phyloP scores from a whole-genome alignment of 2,329 filamentous ascomycete genomes.

The Fonsecaea nubica region DNA sequence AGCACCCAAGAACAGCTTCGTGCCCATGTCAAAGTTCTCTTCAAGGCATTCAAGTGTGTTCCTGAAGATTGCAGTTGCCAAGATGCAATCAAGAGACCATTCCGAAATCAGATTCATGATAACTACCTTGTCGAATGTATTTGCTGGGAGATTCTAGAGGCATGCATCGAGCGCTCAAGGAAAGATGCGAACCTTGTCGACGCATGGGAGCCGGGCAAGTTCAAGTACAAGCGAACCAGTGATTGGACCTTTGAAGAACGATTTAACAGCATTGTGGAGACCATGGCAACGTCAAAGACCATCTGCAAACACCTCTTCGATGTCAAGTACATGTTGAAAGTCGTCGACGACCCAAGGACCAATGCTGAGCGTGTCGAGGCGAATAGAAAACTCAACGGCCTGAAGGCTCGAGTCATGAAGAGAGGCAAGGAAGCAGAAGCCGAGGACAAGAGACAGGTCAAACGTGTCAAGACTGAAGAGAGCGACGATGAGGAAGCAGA shows the following conservation, averaged over 20 bases:
- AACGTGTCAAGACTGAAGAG: slow-evolving; percentile 21
- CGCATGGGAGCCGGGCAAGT: slow-evolving; percentile 39
- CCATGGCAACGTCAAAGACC: slow-evolving; percentile 44
- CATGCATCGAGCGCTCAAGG: slow-evolving; percentile 41
- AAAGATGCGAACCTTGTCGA: slow-evolving; percentile 39
- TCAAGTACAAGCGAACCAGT: slow-evolving; percentile 32
- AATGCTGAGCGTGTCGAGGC: slow-evolving; percentile 43
- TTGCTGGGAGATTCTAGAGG: slow-evolving; percentile 46
- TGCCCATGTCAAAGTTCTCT: slow-evolving; percentile 43
- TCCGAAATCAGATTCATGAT: slow-evolving; percentile 41
- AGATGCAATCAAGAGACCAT: slow-evolving; percentile 44
- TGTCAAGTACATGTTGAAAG: slow-evolving; percentile 43
- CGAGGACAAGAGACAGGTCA: slow-evolving; percentile 22
- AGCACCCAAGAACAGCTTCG: slow-evolving; percentile 33
- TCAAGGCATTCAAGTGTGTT: slow-evolving; percentile 45
- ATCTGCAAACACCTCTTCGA: slow-evolving; percentile 51
- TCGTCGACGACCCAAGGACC: slow-evolving; percentile 48
- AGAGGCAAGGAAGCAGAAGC: slow-evolving; percentile 43
- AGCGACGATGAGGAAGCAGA: neutral
- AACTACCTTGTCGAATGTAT: slow-evolving; percentile 42
- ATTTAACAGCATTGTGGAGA: slow-evolving; percentile 34
- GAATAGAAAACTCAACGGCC: slow-evolving; percentile 45
- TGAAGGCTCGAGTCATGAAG: slow-evolving; percentile 45
- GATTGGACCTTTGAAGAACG: slow-evolving; percentile 39
- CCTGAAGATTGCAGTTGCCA: slow-evolving; percentile 43